These are phyloP conservation scores for Mycocentrospora acerina DNA, from an alignment of 2,329 filamentous ascomycete genomes.

Conservation along the genomic window DNA sequence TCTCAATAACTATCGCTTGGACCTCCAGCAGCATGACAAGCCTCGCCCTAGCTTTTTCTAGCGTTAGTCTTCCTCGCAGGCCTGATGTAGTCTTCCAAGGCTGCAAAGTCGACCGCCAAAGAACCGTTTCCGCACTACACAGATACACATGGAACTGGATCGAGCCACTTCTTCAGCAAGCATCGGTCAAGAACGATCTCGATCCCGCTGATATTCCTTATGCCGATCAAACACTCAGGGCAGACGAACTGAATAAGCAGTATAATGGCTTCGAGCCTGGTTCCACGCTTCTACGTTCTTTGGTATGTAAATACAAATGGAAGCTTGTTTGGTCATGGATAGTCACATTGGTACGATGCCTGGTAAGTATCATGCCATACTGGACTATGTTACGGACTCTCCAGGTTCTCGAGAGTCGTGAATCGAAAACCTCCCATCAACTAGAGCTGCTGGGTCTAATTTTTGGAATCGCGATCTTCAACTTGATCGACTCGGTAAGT, in stretches of 20 bases:
- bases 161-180: conserved; percentile 49
- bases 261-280: not conserved
- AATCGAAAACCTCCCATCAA: not conserved
- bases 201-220: conserved; percentile 1
- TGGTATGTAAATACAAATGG: not conserved
- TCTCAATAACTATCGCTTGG: not conserved
- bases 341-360: conserved; percentile 1
- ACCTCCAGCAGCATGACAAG: conserved; percentile 1
- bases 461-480: conserved; percentile 1
- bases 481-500: conserved; percentile 2
- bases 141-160: conserved; percentile 70
- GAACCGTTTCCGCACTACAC: conserved; percentile 61
- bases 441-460: conserved; percentile 1
- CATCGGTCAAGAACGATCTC: conserved; percentile 2
- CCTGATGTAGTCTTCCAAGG: conserved; percentile 1
- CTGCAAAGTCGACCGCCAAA: conserved; percentile 60
- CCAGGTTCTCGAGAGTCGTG: conserved; percentile 1
- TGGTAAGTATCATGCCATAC: conserved; percentile 1
- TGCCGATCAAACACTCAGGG: not conserved
- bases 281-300: conserved; percentile 1
- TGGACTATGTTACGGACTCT: conserved; percentile 1
- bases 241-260: not conserved
- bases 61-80: conserved; percentile 1
- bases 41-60: conserved; percentile 1
- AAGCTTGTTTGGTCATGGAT: conserved; percentile 1